phyloP scores from a whole-genome alignment of 306 rosid genomes.

The Citrullus colocynthis region DNA sequence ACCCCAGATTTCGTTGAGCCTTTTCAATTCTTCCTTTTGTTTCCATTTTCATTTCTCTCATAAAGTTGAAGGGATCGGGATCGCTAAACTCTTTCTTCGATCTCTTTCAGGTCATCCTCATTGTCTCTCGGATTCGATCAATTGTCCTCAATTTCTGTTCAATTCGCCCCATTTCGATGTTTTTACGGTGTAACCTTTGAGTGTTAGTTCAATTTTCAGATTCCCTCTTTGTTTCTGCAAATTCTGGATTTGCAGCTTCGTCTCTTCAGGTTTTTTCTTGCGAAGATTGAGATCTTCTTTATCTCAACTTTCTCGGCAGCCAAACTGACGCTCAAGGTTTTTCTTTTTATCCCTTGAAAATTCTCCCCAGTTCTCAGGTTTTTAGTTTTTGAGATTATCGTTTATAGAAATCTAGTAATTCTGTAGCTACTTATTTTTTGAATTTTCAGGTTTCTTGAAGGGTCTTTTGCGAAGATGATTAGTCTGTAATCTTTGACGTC shows the following conservation, averaged over 20 bases:
- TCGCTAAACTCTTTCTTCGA: not conserved
- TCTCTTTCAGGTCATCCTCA: not conserved
- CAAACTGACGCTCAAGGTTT: not conserved
- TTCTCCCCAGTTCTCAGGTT: not conserved
- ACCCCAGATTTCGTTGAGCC: not conserved
- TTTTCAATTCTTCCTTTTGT: not conserved
- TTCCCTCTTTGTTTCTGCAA: not conserved
- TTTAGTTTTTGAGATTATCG: not conserved
- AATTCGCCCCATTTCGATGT: not conserved
- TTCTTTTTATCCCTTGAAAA: not conserved
- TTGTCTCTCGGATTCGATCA: not conserved
- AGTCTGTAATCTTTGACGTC: conserved; percentile 21
- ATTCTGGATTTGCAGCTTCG: not conserved
- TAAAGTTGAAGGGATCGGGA: not conserved
- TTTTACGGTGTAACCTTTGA: not conserved
- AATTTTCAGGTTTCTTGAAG: conserved; percentile 8
- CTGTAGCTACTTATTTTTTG: conserved; percentile 8
- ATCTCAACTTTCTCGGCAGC: not conserved
- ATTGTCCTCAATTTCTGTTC: not conserved
- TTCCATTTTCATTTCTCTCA: not conserved
- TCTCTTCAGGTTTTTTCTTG: not conserved
- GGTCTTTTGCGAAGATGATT: conserved; percentile 14
- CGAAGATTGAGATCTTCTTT: not conserved
- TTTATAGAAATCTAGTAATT: not conserved
- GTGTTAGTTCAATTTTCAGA: not conserved